Percentiles rank a stretch among this genome's conserved stretches.
phyloP scores from a whole-genome alignment of 208 protist genomes.

The Trypanosoma rangeli region DNA sequence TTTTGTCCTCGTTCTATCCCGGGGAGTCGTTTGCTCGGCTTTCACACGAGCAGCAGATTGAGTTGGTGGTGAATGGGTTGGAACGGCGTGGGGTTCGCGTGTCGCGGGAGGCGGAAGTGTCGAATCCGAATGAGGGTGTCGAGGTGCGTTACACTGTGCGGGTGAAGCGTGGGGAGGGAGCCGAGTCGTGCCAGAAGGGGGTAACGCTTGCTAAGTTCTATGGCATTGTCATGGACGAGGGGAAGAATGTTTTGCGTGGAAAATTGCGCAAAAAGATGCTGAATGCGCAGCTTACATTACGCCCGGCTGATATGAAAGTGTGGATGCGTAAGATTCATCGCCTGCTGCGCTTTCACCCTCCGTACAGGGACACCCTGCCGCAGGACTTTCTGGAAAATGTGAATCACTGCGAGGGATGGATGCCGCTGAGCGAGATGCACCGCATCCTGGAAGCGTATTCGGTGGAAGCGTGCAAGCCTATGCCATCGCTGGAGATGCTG shows the following conservation, averaged over 20 bases:
- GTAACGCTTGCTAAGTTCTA: slow-evolving; percentile 11
- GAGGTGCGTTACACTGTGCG: slow-evolving; percentile 14
- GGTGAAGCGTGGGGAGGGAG: slow-evolving; percentile 2
- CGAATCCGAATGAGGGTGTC: background rate
- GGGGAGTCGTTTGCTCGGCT: background rate
- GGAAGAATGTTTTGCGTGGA: background rate
- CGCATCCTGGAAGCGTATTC: slow-evolving; percentile 20
- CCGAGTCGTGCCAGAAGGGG: background rate
- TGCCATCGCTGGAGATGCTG: slow-evolving; percentile 28
- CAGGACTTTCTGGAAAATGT: slow-evolving; percentile 21
- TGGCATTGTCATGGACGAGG: slow-evolving; percentile 21
- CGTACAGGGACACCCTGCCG: slow-evolving; percentile 29
- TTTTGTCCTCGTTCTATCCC: slow-evolving; percentile 4
- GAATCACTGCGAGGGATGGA: slow-evolving; percentile 39
- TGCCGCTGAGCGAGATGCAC: slow-evolving; percentile 41
- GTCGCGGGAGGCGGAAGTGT: slow-evolving; percentile 4
- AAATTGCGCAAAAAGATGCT: slow-evolving; percentile 4
- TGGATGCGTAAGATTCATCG: slow-evolving; percentile 36
- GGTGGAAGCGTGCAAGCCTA: slow-evolving; percentile 4
- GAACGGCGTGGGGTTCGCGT: slow-evolving; percentile 4
- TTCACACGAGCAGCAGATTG: slow-evolving; percentile 12
- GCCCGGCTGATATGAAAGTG: slow-evolving; percentile 10
- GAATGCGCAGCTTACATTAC: background rate
- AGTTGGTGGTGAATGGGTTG: slow-evolving; percentile 6
- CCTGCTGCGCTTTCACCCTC: slow-evolving; percentile 42